phyloP scores from a whole-genome alignment of 2,329 filamentous ascomycete species.

The Colletotrichum tamarilloi region DNA sequence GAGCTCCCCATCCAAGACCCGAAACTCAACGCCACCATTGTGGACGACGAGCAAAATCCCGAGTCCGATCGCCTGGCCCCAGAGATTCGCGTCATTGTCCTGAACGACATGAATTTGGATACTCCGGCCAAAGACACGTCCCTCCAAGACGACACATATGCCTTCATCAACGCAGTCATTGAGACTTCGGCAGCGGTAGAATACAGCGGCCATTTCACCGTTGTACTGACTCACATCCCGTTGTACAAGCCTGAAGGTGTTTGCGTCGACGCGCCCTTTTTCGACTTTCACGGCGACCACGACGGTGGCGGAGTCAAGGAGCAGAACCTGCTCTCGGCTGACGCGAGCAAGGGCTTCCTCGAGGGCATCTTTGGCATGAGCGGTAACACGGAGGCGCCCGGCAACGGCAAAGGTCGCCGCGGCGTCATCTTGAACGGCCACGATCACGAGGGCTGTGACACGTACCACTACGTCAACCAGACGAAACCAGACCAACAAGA shows the following conservation, averaged over 20 bases:
- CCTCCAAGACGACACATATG: slow-evolving; percentile 81
- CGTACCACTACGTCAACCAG: slow-evolving; percentile 83
- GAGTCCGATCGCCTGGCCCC: slow-evolving; percentile 64
- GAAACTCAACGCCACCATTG: slow-evolving; percentile 52
- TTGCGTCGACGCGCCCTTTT: slow-evolving; percentile 87
- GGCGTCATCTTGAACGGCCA: slow-evolving; percentile 92
- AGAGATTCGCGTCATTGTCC: slow-evolving; percentile 82
- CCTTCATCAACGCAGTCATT: slow-evolving; percentile 79
- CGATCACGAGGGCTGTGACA: slow-evolving; percentile 95
- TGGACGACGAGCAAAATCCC: slow-evolving; percentile 55
- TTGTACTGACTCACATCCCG: slow-evolving; percentile 93
- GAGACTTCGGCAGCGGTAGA: slow-evolving; percentile 70
- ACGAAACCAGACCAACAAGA: slow-evolving; percentile 53
- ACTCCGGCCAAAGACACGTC: slow-evolving; percentile 75
- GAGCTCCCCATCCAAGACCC: slow-evolving; percentile 62
- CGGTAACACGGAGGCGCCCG: slow-evolving; percentile 67
- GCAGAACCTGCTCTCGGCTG: slow-evolving; percentile 87
- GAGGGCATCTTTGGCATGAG: slow-evolving; percentile 87
- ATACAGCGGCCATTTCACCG: slow-evolving; percentile 75
- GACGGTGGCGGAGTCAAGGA: slow-evolving; percentile 81
- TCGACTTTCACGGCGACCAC: slow-evolving; percentile 76
- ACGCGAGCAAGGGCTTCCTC: slow-evolving; percentile 79
- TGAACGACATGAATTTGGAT: slow-evolving; percentile 96
- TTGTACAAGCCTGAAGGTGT: slow-evolving; percentile 85
- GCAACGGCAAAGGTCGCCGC: slow-evolving; percentile 72